A percentile compares a stretch with the other conserved stretches of the same genome.
Conservation (phyloP, 2,329 filamentous ascomycete species). For the Curvularia sp. region DNA sequence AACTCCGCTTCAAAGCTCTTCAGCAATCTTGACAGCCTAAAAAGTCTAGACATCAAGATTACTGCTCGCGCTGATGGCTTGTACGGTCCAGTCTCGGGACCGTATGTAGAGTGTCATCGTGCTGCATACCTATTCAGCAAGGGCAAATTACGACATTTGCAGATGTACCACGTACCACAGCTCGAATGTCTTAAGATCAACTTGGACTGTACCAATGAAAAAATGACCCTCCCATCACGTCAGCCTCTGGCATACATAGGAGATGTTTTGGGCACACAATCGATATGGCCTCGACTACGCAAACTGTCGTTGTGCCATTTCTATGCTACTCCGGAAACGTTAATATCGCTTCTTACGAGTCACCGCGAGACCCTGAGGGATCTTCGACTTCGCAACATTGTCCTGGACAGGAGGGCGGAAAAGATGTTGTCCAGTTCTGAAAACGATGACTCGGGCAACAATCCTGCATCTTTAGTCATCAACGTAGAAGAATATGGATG, state of each 20-base stretch:
- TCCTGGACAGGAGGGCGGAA: not conserved
- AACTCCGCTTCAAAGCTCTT: not conserved
- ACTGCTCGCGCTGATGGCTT: not conserved
- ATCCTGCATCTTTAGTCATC: not conserved
- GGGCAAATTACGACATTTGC: not conserved
- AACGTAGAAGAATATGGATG: not conserved
- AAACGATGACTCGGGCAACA: not conserved
- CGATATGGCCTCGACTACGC: conserved; percentile 14
- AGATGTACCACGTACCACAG: not conserved
- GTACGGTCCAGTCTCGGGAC: too few relatives aligned
- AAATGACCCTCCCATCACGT: fast-evolving
- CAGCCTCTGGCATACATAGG: not conserved
- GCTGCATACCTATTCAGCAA: not conserved
- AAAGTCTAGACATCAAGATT: conserved; percentile 10
- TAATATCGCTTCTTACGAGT: conserved; percentile 13
- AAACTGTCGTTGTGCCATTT: conserved; percentile 19
- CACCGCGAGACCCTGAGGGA: conserved; percentile 20
- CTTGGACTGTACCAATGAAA: not conserved
- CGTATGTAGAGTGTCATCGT: not conserved
- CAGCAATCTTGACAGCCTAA: not conserved
- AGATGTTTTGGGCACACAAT: not conserved
- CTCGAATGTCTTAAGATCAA: conserved; percentile 16
- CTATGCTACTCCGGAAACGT: conserved; percentile 2
- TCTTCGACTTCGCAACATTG: conserved; percentile 15
- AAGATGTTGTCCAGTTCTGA: not conserved